Evolutionary conservation across 2,329 filamentous ascomycete genomes (phyloP).

Genomic region (Drechslerella dactyloides): DNA sequence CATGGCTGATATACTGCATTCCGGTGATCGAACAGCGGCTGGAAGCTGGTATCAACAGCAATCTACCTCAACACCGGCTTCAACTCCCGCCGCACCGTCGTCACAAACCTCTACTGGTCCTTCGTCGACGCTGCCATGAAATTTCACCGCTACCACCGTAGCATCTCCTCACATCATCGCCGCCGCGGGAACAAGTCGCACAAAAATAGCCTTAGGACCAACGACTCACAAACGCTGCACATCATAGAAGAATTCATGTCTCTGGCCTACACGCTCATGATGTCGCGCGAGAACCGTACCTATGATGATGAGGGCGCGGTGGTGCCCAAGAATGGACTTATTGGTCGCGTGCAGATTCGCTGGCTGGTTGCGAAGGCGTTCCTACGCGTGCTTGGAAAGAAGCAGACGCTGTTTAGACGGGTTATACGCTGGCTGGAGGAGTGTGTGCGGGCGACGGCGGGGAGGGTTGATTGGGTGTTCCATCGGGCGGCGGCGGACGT

Average conservation of each 20-base stretch:
- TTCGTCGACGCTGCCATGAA: constrained; percentile 81
- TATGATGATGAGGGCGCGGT: constrained; percentile 17
- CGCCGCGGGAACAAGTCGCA: constrained; percentile 62
- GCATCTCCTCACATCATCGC: constrained; percentile 59
- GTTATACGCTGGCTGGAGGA: constrained; percentile 73
- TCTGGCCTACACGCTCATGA: constrained; percentile 20
- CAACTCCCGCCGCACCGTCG: constrained; percentile 73
- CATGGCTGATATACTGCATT: constrained; percentile 5
- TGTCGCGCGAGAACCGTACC: constrained; percentile 38
- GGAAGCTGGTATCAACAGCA: constrained; percentile 82
- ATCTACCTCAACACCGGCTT: constrained; percentile 83
- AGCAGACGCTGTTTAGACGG: constrained; percentile 71
- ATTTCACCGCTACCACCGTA: constrained; percentile 66
- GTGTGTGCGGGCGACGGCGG: constrained; percentile 60
- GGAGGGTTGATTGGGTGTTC: constrained; percentile 57
- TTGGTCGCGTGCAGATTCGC: constrained; percentile 45
- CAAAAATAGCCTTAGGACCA: constrained; percentile 7
- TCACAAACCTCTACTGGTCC: constrained; percentile 75
- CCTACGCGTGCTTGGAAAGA: constrained; percentile 68
- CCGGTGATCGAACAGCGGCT: constrained; percentile 59
- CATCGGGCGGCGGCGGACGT: constrained; percentile 54
- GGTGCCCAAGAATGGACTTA: constrained; percentile 33
- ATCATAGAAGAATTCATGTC: constrained; percentile 56
- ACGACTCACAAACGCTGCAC: constrained; percentile 45
- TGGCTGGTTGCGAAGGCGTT: constrained; percentile 77